These are phyloP conservation scores for Fusarium decemcellulare DNA, from an alignment of 2,329 filamentous ascomycete species.

Conservation along the genomic window DNA sequence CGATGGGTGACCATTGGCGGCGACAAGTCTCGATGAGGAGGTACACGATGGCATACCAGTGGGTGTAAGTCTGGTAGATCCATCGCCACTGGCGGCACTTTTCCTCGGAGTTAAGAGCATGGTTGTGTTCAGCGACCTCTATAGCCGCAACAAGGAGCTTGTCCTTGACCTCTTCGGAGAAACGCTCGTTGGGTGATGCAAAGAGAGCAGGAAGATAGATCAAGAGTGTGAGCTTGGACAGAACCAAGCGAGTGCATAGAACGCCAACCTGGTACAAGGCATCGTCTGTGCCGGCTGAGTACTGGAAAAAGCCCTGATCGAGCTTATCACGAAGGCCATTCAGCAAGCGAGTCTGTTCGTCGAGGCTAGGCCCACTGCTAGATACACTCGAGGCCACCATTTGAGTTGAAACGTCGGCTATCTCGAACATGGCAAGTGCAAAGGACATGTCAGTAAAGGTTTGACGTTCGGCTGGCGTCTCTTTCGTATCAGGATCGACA, in stretches of 20 bases:
- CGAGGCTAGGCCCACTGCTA: constrained; percentile 48
- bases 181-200: constrained; percentile 52
- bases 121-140: constrained; percentile 70
- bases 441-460: constrained; percentile 69
- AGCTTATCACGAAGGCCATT: constrained; percentile 60
- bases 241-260: constrained; percentile 60
- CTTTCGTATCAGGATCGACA: constrained; percentile 61
- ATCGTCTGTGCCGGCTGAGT: constrained; percentile 49
- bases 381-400: constrained; percentile 53
- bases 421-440: constrained; percentile 54
- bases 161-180: constrained; percentile 56
- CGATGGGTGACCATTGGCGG: constrained; percentile 59
- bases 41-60: constrained; percentile 72
- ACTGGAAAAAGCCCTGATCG: constrained; percentile 59
- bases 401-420: constrained; percentile 53
- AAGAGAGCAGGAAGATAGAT: constrained; percentile 68
- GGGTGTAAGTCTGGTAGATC: constrained; percentile 72
- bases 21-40: constrained; percentile 66
- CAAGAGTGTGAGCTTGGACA: constrained; percentile 68
- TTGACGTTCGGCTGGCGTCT: constrained; percentile 61
- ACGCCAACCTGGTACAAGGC: constrained; percentile 56
- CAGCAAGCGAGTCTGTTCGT: constrained; percentile 61
- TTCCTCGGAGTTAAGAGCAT: constrained; percentile 65
- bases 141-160: constrained; percentile 65
- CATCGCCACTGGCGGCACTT: constrained; percentile 67